phyloP scores from a whole-genome alignment of 805 yeast species.

The Nakazawaea wickerhamii region DNA sequence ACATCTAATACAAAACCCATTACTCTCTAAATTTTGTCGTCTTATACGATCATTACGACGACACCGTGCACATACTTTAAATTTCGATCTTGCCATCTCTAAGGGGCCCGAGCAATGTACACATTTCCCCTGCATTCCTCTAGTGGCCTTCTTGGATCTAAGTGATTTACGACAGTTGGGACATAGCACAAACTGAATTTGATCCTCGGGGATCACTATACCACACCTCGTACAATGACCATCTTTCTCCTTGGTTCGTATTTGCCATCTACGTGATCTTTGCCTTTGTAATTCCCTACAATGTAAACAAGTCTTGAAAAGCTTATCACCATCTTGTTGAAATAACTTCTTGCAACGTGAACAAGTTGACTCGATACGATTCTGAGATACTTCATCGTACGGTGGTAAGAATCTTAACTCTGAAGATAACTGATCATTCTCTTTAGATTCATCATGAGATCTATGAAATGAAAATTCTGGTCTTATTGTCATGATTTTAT shows the following conservation, averaged over 20 bases:
- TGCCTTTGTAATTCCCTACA: constrained; percentile 61
- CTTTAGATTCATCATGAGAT: neutral
- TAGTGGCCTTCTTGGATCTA: constrained; percentile 48
- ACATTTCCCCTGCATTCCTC: constrained; percentile 61
- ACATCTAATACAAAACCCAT: constrained; percentile 61
- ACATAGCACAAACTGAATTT: constrained; percentile 51
- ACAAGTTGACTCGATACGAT: constrained; percentile 25
- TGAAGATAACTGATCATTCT: neutral
- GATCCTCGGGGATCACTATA: constrained; percentile 42
- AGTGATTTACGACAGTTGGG: constrained; percentile 52
- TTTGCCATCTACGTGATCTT: constrained; percentile 61
- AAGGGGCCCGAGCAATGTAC: constrained; percentile 64
- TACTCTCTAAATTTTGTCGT: constrained; percentile 47
- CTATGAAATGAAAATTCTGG: constrained; percentile 1
- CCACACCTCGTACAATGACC: constrained; percentile 70
- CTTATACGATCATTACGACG: constrained; percentile 56
- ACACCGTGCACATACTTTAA: constrained; percentile 63
- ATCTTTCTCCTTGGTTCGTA: constrained; percentile 49
- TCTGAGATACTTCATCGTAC: constrained; percentile 1
- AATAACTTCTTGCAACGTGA: constrained; percentile 58
- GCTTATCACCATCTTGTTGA: constrained; percentile 39
- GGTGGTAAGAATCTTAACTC: neutral
- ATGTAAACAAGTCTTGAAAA: constrained; percentile 54
- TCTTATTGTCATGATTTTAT: constrained; percentile 6
- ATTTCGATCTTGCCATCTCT: constrained; percentile 37